Evolutionary conservation across 179 eudicot species (phyloP), one percentile per base, ranked within the genome.

Genomic region (Gypsophila paniculata): DNA sequence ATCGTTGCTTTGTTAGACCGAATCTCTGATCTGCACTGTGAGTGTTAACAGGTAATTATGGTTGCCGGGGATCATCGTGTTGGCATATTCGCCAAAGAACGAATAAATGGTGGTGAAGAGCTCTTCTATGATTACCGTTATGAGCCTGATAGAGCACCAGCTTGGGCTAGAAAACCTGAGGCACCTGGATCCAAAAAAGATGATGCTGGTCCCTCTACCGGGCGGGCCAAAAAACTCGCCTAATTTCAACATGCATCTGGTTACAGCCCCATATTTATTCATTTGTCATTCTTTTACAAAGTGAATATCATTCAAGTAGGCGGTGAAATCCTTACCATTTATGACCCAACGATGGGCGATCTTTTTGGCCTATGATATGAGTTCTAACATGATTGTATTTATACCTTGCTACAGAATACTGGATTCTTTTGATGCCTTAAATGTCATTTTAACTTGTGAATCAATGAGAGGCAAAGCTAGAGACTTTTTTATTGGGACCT

Each of bases 21-120:
- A 68, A 51, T 52, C 25, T n/a, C 23, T 51, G n/a, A 52, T 53
- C 49, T 34, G n/a, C 49, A 34, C n/a, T 42, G 62, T 8, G 44
- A 66, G 26, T 53, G 34, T 15, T 83, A 79, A 74, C 85, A 93
- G 98, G 98, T 93, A 42, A 86, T 93, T 64, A 86, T 93, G 98
- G 98, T 91, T 36, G 90, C 90, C 14, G 98, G 98, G 70, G 98
- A 93, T 83, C 98, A 93, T 78, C 86, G 97, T 62, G 98, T 93
- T 19, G 98, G 98, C 53, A 93, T 93, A 80, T 93, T 93, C 73
- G 98, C 98, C 23, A 93, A 93, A 72, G 96, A 93, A 78, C 77
- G 91, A 57, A 93, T 93, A 36, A 78, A 75, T 72, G 96, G 89
- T 0, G 97, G 98, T 36, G 97, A 91, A 82, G 98, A 93, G 72